Conservation (phyloP, 2,329 filamentous ascomycete species). For the Alternaria dauci region DNA sequence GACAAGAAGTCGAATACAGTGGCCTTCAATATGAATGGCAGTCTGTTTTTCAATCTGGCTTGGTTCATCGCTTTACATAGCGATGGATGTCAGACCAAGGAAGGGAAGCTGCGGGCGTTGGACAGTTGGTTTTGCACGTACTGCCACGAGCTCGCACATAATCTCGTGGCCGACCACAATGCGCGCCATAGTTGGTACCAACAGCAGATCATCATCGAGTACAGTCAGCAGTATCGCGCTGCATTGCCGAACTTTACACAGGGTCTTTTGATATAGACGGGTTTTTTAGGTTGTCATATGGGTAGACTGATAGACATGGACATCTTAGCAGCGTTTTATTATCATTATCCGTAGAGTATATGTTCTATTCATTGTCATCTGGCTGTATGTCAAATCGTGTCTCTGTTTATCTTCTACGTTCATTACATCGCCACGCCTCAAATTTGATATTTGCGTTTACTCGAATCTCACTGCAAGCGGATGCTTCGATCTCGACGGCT, state of each 20-base stretch:
- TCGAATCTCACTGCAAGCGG: neutral
- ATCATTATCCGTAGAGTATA: neutral
- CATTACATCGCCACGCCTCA: neutral
- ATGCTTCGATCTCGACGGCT: neutral
- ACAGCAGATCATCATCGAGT: constrained; percentile 51
- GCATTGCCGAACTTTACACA: constrained; percentile 37
- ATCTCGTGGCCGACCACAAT: constrained; percentile 77
- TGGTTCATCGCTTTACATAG: constrained; percentile 83
- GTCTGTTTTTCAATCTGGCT: constrained; percentile 91
- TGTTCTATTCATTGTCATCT: neutral
- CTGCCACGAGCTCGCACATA: constrained; percentile 95
- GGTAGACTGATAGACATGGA: neutral
- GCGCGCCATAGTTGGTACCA: constrained; percentile 51
- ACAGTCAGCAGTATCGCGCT: constrained; percentile 41
- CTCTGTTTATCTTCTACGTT: neutral
- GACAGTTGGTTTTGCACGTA: constrained; percentile 96
- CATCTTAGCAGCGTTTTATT: neutral
- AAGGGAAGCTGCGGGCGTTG: constrained; percentile 55
- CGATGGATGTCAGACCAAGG: constrained; percentile 30
- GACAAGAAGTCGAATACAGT: constrained; percentile 82
- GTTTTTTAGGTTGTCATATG: neutral
- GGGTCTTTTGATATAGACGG: constrained; percentile 23
- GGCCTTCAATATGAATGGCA: constrained; percentile 88
- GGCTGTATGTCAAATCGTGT: no score
- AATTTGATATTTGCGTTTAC: neutral